A percentile compares a stretch with the other conserved stretches of the same genome.
phyloP scores from a whole-genome alignment of 306 rosid genomes.

The Begonia loranthoides region DNA sequence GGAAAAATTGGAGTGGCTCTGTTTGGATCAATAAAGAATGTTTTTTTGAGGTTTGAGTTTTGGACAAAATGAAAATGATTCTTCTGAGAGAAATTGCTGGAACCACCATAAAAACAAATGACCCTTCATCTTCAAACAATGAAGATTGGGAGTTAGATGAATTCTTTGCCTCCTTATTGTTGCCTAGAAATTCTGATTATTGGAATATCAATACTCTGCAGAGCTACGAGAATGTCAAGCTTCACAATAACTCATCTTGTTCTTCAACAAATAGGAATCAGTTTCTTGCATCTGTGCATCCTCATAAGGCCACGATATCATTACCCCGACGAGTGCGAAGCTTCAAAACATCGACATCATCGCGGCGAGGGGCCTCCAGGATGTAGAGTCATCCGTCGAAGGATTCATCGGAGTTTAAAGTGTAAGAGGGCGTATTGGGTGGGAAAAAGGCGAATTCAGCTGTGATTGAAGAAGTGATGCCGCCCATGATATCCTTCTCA shows the following conservation, averaged over 20 bases:
- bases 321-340: no score
- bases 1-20: no score
- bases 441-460: no score
- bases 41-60: constrained; percentile 31
- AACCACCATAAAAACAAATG: constrained; percentile 12
- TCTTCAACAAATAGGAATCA: constrained; percentile 11
- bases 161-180: constrained; percentile 33
- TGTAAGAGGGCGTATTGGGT: no score
- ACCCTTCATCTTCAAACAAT: constrained; percentile 18
- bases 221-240: constrained; percentile 14
- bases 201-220: constrained; percentile 15
- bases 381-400: no score
- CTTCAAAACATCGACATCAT: no score
- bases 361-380: no score
- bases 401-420: no score
- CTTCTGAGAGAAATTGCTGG: constrained; percentile 19
- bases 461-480: no score
- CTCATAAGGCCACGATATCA: no score
- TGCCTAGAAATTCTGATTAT: constrained; percentile 26
- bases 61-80: constrained; percentile 39
- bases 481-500: no score
- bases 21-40: no score
- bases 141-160: constrained; percentile 29
- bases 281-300: neutral
- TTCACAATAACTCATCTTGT: constrained; percentile 1